A percentile compares a stretch with the other conserved stretches of the same genome.
These are phyloP conservation scores for Penicillium sp. DNA, from an alignment of 2,329 filamentous ascomycete species.

Conservation along the genomic window DNA sequence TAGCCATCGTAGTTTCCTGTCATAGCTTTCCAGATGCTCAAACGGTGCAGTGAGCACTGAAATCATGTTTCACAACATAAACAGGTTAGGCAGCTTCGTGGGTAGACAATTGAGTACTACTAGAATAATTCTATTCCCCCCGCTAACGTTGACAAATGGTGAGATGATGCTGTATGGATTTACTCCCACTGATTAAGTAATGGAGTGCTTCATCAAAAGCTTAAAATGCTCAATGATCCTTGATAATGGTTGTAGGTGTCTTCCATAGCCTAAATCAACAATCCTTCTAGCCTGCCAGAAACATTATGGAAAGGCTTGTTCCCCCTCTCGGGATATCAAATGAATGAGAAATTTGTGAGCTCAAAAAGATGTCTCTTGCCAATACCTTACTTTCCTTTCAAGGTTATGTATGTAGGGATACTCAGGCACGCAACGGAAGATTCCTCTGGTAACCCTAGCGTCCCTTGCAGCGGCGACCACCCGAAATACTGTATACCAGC, in stretches of 20 bases:
- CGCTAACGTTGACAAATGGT: too few species aligned
- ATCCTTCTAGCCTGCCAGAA: too few species aligned
- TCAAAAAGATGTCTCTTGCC: background rate
- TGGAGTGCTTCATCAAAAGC: too few species aligned
- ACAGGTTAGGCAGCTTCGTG: background rate
- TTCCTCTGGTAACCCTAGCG: conserved; percentile 8
- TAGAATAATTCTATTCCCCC: background rate
- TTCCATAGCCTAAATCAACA: too few species aligned
- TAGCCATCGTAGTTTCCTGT: conserved; percentile 5
- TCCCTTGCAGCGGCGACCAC: background rate
- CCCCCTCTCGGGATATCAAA: background rate
- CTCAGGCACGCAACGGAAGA: conserved; percentile 4
- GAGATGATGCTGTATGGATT: background rate
- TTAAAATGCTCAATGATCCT: too few species aligned
- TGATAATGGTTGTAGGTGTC: too few species aligned
- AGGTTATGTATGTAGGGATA: conserved; percentile 4
- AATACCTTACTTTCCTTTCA: background rate
- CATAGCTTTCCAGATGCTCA: background rate
- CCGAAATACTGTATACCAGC: background rate
- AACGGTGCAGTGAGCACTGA: background rate
- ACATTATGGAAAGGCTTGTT: too few species aligned
- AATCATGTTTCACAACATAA: background rate
- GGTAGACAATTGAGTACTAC: background rate
- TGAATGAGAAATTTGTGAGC: background rate
- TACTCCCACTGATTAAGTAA: too few species aligned